Percentiles rank a stretch among this genome's conserved stretches.
phyloP scores from a whole-genome alignment of 257 asterid genomes.

The Fraxinus quadrangulata region DNA sequence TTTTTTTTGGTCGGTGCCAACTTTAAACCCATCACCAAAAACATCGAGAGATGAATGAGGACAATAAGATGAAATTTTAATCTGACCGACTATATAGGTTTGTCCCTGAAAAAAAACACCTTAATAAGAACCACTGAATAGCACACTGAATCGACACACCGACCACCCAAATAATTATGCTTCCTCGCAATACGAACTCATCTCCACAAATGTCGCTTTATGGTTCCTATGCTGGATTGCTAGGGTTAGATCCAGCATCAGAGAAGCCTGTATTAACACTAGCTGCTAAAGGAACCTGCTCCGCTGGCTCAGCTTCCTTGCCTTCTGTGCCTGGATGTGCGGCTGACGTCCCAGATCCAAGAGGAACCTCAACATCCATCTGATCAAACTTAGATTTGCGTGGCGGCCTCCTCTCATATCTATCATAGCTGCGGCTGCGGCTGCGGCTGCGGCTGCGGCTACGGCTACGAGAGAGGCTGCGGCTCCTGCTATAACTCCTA shows the following conservation, averaged over 20 bases:
- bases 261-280: conserved; percentile 14
- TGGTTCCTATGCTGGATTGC: conserved; percentile 34
- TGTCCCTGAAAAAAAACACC: background rate
- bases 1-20: too few relatives aligned
- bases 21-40: background rate
- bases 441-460: conserved; percentile 34
- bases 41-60: background rate
- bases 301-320: conserved; percentile 31
- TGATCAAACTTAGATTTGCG: conserved; percentile 73
- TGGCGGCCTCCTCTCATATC: conserved; percentile 60
- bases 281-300: conserved; percentile 27
- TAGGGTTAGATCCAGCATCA: conserved; percentile 31
- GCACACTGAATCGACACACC: background rate
- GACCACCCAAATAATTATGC: background rate
- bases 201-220: background rate
- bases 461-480: conserved; percentile 11
- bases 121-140: background rate
- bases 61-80: background rate
- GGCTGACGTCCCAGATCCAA: conserved; percentile 29
- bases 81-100: background rate
- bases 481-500: conserved; percentile 9
- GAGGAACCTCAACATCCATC: conserved; percentile 42
- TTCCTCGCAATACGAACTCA: background rate
- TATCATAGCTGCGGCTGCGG: conserved; percentile 44
- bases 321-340: conserved; percentile 32